A percentile compares a stretch with the other conserved stretches of the same genome.
phyloP scores from a whole-genome alignment of 257 asterid species.

The Petunia secreta region DNA sequence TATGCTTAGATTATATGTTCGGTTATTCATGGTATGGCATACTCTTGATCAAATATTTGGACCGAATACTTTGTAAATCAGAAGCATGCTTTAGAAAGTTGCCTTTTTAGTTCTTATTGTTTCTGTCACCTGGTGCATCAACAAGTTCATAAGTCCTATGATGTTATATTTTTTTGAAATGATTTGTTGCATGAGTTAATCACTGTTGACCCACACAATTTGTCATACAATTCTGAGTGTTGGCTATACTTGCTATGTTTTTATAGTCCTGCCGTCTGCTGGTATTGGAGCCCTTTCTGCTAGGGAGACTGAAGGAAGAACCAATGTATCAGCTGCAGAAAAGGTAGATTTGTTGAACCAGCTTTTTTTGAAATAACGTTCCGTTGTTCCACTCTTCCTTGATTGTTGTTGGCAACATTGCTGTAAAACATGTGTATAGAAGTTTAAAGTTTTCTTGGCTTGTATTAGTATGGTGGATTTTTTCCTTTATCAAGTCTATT shows the following conservation, averaged over 20 bases:
- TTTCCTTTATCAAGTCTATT: neutral
- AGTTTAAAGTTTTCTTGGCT: too few relatives aligned
- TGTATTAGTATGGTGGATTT: neutral
- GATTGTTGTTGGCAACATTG: neutral
- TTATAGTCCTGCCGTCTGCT: slow-evolving; percentile 79
- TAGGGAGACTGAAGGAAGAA: slow-evolving; percentile 97
- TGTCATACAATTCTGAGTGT: slow-evolving; percentile 2
- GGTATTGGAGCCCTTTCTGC: slow-evolving; percentile 97
- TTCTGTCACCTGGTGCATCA: slow-evolving; percentile 22
- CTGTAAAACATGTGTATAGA: too few relatives aligned
- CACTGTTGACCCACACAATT: slow-evolving; percentile 1
- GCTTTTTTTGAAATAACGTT: neutral
- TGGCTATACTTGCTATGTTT: slow-evolving; percentile 27
- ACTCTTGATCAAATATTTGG: slow-evolving; percentile 10
- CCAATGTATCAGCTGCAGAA: slow-evolving; percentile 81
- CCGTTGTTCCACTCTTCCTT: neutral
- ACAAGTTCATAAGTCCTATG: neutral
- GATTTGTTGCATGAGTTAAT: slow-evolving; percentile 21
- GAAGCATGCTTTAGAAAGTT: neutral
- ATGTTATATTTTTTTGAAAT: neutral
- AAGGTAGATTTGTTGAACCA: slow-evolving; percentile 54
- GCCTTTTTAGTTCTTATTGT: neutral
- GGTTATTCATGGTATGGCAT: slow-evolving; percentile 8
- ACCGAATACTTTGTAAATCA: neutral
- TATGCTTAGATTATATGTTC: neutral